A percentile compares a stretch with the other conserved stretches of the same genome.
phyloP scores from a whole-genome alignment of 1,284 basidiomycete genomes.

The Cutaneotrichosporon cyanovorans region DNA sequence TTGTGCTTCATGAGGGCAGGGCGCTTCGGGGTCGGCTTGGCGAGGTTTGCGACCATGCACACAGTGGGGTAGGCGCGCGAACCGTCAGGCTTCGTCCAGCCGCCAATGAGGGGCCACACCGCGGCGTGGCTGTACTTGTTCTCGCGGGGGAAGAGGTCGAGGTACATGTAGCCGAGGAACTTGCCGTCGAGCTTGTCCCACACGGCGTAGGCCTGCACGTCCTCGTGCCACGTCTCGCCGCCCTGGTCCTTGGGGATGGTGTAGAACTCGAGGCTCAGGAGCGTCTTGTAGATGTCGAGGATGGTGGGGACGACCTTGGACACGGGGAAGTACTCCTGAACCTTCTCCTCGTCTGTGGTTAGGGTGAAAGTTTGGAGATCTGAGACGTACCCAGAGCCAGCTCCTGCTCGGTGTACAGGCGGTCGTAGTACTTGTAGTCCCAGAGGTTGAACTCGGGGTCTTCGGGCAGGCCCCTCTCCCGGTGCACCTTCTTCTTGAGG shows the following conservation, averaged over 20 bases:
- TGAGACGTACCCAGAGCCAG: conserved; percentile 6
- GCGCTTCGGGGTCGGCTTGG: conserved; percentile 51
- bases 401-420: conserved; percentile 17
- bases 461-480: conserved; percentile 5
- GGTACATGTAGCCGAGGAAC: conserved; percentile 64
- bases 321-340: conserved; percentile 23
- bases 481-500: conserved; percentile 17
- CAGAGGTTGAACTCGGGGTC: conserved; percentile 17
- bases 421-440: conserved; percentile 23
- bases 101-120: conserved; percentile 62
- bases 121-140: conserved; percentile 79
- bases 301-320: conserved; percentile 19
- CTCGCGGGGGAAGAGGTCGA: conserved; percentile 79
- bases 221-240: conserved; percentile 16
- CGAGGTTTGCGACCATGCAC: conserved; percentile 55
- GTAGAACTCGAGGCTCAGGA: conserved; percentile 17
- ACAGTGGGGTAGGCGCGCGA: conserved; percentile 41
- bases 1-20: conserved; percentile 66
- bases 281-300: conserved; percentile 19
- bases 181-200: conserved; percentile 29
- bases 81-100: conserved; percentile 14
- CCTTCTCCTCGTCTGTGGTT: conserved; percentile 16
- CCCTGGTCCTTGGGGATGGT: conserved; percentile 12
- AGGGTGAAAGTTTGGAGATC: neutral
- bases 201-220: conserved; percentile 17